Base-by-base conservation (phyloP, 495 filamentous ascomycete species). In the Lophiostoma macrostomum region DNA sequence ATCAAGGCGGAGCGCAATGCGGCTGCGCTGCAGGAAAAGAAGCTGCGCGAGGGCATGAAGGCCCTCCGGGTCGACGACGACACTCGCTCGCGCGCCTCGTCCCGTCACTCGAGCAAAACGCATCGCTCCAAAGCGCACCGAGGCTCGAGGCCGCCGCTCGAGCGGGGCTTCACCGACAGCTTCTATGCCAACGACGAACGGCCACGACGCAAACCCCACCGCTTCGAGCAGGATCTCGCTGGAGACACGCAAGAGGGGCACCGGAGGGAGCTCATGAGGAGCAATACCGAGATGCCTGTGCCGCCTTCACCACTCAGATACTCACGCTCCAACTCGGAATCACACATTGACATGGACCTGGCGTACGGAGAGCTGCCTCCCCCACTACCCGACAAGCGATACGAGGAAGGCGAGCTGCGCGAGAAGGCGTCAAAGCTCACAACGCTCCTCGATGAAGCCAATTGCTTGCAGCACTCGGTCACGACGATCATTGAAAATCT, bases 401-500 rank as follows among this genome's bases (percentile, higher is more conserved):
- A 74, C 32, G 70, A 80, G 14, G 80, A 86, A 42, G 67, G 69
- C 13, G 77, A 90, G 60, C 74, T 91, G 3, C 73, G 80, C 40
- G 76, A 67, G 14, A 79, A 91, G 22, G 79, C 94, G 32, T 71
- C 71, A 36, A 80, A 79, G 48, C 81, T 91, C 19, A 85, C 91
- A 66, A 67, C 69, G 48, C 73, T 95, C 4, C 71, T 96, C 0
- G 81, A 90, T 54, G 89, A 96, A 64, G 87, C 87, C 8, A 83
- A 95, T 62, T 95, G 90, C 68, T 56, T 95, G 25, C 90, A 95
- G 23, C 82, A 93, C 65, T 84, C 82, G n/a, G 90, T 85, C 4
- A 84, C 81, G 0, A 74, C 83, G 19, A 95, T 88, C 31, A 95
- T 98, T 54, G 71, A 82, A n/a, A 84, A 86, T 46, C 76, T 98